phyloP scores from a whole-genome alignment of 805 yeast genomes.

The Ogataea saltuana region DNA sequence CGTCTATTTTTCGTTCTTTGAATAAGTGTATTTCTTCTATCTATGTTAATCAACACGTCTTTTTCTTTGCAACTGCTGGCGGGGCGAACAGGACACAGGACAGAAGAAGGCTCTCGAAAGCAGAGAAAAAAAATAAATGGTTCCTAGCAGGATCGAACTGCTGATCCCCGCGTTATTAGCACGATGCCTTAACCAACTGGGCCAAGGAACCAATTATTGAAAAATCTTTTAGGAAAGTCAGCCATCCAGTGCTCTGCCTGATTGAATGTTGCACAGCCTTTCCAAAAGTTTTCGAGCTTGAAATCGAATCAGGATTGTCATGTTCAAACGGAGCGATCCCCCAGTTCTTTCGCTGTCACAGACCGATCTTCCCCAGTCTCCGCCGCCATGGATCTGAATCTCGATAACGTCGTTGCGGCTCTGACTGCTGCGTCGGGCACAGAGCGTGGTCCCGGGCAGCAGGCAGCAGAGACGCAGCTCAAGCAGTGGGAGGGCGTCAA shows the following conservation, averaged over 20 bases:
- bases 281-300: too few species aligned
- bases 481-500: constrained; percentile 66
- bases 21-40: constrained; percentile 1
- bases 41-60: not conserved
- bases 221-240: not conserved
- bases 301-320: too few species aligned
- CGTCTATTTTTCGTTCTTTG: constrained; percentile 1
- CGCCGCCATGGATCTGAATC: constrained; percentile 26
- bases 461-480: constrained; percentile 67
- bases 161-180: constrained; percentile 60
- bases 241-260: too few species aligned
- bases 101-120: not conserved
- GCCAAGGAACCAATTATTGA: constrained; percentile 37
- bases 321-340: too few species aligned
- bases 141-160: constrained; percentile 89
- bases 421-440: constrained; percentile 52
- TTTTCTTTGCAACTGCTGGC: not conserved
- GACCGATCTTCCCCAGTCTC: not conserved
- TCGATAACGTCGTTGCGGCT: constrained; percentile 35
- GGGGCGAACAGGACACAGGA: too few species aligned
- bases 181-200: constrained; percentile 47
- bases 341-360: not conserved
- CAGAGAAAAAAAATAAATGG: constrained; percentile 42
- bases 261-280: too few species aligned
- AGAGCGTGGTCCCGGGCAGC: constrained; percentile 53